These are phyloP conservation scores for Vitis riparia DNA, from an alignment of 164 flowering plant genomes.

Conservation along the genomic window DNA sequence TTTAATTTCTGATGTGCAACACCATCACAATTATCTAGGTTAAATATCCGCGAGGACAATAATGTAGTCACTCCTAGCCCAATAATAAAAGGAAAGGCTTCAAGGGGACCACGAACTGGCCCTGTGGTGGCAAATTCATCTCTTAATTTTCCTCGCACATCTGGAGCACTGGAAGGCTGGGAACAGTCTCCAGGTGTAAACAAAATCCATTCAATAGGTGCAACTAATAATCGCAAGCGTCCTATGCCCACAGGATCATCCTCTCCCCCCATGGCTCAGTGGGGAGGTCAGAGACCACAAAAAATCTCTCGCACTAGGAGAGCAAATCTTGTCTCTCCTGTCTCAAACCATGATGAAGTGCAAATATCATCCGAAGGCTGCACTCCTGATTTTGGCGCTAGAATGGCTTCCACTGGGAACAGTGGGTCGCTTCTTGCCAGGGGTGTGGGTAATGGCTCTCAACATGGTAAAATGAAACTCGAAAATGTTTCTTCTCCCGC, in stretches of 20 bases:
- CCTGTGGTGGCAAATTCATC: conserved; percentile 48
- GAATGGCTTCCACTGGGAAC: conserved; percentile 37
- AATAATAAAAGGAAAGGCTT: conserved; percentile 67
- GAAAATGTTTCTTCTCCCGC: conserved; percentile 70
- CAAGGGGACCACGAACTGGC: conserved; percentile 68
- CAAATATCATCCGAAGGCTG: conserved; percentile 59
- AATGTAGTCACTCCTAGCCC: conserved; percentile 39
- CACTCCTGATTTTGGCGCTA: conserved; percentile 55
- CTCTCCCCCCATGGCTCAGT: conserved; percentile 80
- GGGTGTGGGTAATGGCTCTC: conserved; percentile 37
- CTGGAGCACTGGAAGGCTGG: conserved; percentile 63
- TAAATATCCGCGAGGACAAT: conserved; percentile 48
- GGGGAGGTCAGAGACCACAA: conserved; percentile 87
- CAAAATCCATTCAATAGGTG: conserved; percentile 50
- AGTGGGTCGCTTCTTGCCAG: conserved; percentile 39
- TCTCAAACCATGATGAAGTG: conserved; percentile 63
- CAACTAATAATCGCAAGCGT: conserved; percentile 61
- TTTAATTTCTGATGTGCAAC: background rate
- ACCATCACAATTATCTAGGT: conserved; percentile 34
- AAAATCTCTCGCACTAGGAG: conserved; percentile 80
- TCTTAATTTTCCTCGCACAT: conserved; percentile 50
- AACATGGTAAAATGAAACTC: conserved; percentile 49
- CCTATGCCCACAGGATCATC: conserved; percentile 69
- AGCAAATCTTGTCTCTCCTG: conserved; percentile 73
- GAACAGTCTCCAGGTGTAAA: conserved; percentile 50